Percentiles rank a stretch among this genome's conserved stretches.
phyloP scores from a whole-genome alignment of 257 asterid genomes.

The Solanum ossicruentum region DNA sequence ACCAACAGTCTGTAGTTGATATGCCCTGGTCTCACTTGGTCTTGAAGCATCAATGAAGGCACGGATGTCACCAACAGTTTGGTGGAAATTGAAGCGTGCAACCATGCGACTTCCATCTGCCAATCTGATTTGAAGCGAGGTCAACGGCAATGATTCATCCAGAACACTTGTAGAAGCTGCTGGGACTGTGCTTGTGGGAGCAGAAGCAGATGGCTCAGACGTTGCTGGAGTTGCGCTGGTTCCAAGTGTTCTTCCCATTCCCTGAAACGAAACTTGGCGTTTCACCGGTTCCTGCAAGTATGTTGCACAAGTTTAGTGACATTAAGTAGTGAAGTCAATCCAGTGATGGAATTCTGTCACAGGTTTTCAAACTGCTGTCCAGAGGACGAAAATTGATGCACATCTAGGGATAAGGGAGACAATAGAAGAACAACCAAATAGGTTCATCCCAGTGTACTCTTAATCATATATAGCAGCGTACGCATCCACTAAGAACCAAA shows the following conservation, averaged over 20 bases:
- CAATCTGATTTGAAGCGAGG: slow-evolving; percentile 85
- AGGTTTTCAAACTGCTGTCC: not conserved
- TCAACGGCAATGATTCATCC: slow-evolving; percentile 63
- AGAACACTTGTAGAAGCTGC: slow-evolving; percentile 47
- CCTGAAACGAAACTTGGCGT: slow-evolving; percentile 45
- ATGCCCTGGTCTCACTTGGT: slow-evolving; percentile 45
- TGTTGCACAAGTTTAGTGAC: not conserved
- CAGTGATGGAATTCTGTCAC: not conserved
- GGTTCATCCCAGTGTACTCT: not conserved
- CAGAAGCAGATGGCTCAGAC: slow-evolving; percentile 19
- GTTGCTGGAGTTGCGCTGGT: slow-evolving; percentile 35
- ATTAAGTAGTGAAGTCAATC: not conserved
- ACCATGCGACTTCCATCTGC: slow-evolving; percentile 97
- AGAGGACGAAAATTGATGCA: not conserved
- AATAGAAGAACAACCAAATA: not conserved
- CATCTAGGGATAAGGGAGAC: not conserved
- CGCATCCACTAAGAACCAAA: not conserved
- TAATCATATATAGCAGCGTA: not conserved
- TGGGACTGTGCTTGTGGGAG: slow-evolving; percentile 34
- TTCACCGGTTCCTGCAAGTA: slow-evolving; percentile 60
- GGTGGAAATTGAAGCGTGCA: slow-evolving; percentile 77
- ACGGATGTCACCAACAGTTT: slow-evolving; percentile 57
- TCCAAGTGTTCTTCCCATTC: slow-evolving; percentile 86
- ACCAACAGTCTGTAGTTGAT: slow-evolving; percentile 72
- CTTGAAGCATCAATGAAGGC: slow-evolving; percentile 75